Evolutionary conservation across 2,329 filamentous ascomycete genomes (phyloP), one percentile per base, ranked within the genome.

Genomic region (Dactylellina haptotyla): DNA sequence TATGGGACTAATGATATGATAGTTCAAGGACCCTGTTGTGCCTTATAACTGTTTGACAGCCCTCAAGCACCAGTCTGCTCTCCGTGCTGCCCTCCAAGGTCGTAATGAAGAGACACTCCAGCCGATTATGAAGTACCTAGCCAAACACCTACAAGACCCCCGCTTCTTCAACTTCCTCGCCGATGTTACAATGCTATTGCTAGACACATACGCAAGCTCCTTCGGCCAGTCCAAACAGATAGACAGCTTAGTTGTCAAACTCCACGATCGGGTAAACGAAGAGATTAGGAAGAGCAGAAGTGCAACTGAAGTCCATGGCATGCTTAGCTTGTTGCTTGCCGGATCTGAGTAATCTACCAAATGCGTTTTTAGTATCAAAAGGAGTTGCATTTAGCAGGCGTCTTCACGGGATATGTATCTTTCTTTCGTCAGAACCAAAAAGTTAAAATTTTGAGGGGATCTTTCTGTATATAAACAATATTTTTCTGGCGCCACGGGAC

Each of bases 231-330:
- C 90, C 34, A 84, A 87, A 4, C 88, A 91, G 80, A 86, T 98
- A 64, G 88, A 91, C 74, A 84, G 84, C 54, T 85, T 89, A 53
- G 88, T 98, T 78, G 85, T 87, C 77, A 84, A 84, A 53, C 83
- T 97, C 75, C 88, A 90, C 79, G 83, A 85, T 48, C 84, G 89
- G 39, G 94, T 98, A 18, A 86, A 87, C 75, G 83, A 86, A 41
- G 91, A 95, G 80, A 90, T 93, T 9, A 92, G 96, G 81, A 88
- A 90, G 78, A 91, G 92, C 20, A 91, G 97, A 81, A 85, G 90
- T 79, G 93, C 94, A 1, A 89, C 87, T 77, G 88, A 90, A 82
- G 93, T 92, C 9, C 87, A 87, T 76, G 95, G 94, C 1, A 97
- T 98, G 93, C 82, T 98, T 76, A 91, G 94, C 77, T 90, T 91